Evolutionary conservation across 441 rosid genomes (phyloP), one percentile per base, ranked within the genome.

Genomic region (Erysimum cheiri): DNA sequence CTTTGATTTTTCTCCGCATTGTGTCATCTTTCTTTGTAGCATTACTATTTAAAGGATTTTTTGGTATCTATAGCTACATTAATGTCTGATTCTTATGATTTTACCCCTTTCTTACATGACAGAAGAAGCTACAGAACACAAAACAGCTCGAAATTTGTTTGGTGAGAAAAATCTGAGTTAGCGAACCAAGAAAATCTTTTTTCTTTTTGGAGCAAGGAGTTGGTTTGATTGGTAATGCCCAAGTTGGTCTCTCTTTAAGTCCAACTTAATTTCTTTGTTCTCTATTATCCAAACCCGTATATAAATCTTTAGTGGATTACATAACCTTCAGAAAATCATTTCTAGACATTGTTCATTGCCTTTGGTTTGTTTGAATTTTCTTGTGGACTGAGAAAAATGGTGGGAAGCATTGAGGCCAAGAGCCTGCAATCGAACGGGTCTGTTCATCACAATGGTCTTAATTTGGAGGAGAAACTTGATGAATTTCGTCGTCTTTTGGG

Each of bases 401-500:
- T 88, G 79, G 92, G 87, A 70, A 91, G 88, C 56, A 81, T 87
- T 64, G 89, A 83, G 62, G 69, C 41, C 26, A 77, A 73, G 64
- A 59, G 37, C 13, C 4, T 73, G 11, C 57, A 28, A 24, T 69
- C 85, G 28, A 86, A 90, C 72, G 92, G 89, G 49, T 67, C 75
- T 47, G 74, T 74, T 69, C 87, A 77, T 1, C 80, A 44, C 14
- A 64, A 65, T 28, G 85, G 83, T 55, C 82, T 84, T 65, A 75
- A 80, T 69, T 47, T 81, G 41, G 89, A 81, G 67, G 85, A 82
- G 72, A 95, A 89, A 77, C 88, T 95, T 15, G 95, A 89, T 56
- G 96, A 89, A 62, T 84, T 89, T 70, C 87, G 98, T 15, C 62
- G 41, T 52, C 76, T 89, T 13, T 43, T 90, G 46, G 93, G 91